These are phyloP conservation scores for Ilyonectria destructans DNA, from an alignment of 2,329 filamentous ascomycete species.

Conservation along the genomic window DNA sequence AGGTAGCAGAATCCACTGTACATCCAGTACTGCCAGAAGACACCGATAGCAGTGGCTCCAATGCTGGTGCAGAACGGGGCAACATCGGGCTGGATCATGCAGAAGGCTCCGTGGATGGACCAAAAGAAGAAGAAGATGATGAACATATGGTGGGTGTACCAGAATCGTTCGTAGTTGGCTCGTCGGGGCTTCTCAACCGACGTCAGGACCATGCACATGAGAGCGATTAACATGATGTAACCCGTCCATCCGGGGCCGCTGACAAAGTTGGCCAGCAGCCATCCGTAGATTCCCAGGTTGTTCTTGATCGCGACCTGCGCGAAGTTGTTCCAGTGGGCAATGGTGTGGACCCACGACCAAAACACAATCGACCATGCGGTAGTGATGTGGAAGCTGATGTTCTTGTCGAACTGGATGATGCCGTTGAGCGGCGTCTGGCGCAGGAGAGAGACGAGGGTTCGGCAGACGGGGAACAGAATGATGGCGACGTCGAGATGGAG, in stretches of 20 bases:
- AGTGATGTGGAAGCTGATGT: conserved; percentile 89
- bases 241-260: conserved; percentile 90
- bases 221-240: conserved; percentile 84
- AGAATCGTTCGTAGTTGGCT: conserved; percentile 91
- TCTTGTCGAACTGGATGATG: conserved; percentile 91
- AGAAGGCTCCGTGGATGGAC: conserved; percentile 91
- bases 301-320: conserved; percentile 83
- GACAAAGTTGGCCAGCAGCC: conserved; percentile 82
- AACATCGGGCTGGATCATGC: conserved; percentile 90
- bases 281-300: conserved; percentile 84
- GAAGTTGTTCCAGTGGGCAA: conserved; percentile 91
- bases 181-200: conserved; percentile 84
- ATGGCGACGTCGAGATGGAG: conserved; percentile 88
- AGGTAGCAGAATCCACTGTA: conserved; percentile 87
- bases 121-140: conserved; percentile 92
- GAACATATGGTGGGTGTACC: conserved; percentile 92
- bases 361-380: conserved; percentile 92
- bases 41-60: conserved; percentile 76
- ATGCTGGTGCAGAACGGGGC: conserved; percentile 84
- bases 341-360: conserved; percentile 89
- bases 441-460: conserved; percentile 86
- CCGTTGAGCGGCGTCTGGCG: conserved; percentile 88
- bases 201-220: conserved; percentile 85
- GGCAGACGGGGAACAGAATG: conserved; percentile 86
- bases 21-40: conserved; percentile 94